Evolutionary conservation across 345 rosid genomes (phyloP), one percentile per base, ranked within the genome.

Genomic region (Atalantia buxifolia): DNA sequence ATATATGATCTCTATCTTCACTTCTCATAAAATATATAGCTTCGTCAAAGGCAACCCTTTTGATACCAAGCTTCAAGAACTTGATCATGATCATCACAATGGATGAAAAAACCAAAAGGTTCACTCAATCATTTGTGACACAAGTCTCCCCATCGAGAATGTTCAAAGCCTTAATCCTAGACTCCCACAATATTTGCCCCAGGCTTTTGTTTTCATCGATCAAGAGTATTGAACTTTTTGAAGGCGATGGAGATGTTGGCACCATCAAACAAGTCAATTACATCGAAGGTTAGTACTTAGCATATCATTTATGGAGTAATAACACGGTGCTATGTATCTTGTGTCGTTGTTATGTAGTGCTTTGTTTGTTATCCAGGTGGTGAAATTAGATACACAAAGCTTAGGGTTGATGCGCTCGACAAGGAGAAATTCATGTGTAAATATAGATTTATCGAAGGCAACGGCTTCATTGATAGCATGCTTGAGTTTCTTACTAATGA

Each of bases 141-240:
- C 82, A 82, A 48, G 84, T 82, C 75, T 65, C 79, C 35, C 86
- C 89, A 1, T 74, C 74, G 0, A 78, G 86, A 74, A 86, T 86
- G 86, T 86, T 86, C 84, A 77, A 73, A 38, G 86, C 86, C 78
- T 66, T 86, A 74, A 84, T 86, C 79, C 85, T 86, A 7, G 89
- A 86, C 60, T 83, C 89, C 64, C 85, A 86, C 68, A 80, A 75
- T 69, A 74, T 84, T 38, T 78, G 82, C 48, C 87, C 89, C 61
- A 80, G 78, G 81, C 89, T 86, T 73, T 78, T 86, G 89, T 86
- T 86, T 73, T 80, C 89, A 12, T 77, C 81, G 13, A 79, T 86
- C 77, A 76, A 62, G 69, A 76, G 81, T 72, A 80, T 86, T 27
- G 84, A 83, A 40, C 79, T 77, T 71, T 69, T 84, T 59, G 76